Base-by-base conservation (phyloP, 2,329 filamentous ascomycete species). In the Dothideomycetes sp. region DNA sequence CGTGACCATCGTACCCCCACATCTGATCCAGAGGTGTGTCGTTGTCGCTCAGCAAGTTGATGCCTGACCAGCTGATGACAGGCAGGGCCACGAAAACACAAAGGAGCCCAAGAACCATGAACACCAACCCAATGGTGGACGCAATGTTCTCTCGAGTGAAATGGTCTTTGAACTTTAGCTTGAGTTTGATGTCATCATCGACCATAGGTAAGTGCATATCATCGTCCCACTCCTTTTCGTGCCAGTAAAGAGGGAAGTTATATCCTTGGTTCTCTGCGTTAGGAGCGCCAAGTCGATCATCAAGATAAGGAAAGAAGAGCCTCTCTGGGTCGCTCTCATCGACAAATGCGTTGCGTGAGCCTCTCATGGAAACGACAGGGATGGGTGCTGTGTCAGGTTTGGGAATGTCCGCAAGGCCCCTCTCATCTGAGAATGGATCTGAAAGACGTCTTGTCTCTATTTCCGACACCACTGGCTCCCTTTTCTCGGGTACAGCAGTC, bases 201-300 rank as follows among this genome's bases (percentile, higher is more conserved):
- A 65, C 64, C 33, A 59, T 57, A 8, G 72, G 71, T 59, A 70
- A 68, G 44, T 75, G 71, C 55, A 73, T 63, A 18, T 68, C 65
- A 46, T 75, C 72, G 46, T 75, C 72, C 18, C 63, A 62, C 50
- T 75, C 72, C 33, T 65, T 60, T 45, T 72, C 63, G 45, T 73
- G 64, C 11, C 60, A 57, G 47, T 70, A 69, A 15, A 74, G 50
- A 4, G 69, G 64, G 50, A 67, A 68, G 1, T 49, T 51, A 44
- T 58, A 58, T 16, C 62, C 60, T 17, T 60, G 63, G 24, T 60
- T 57, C 41, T 67, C 66, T 16, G 64, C 52, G 48, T 55, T 59
- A 1, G 68, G 66, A 7, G 63, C 64, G 13, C 56, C 60, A 10
- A 73, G 52, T 22, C 67, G 58, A 48, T 73, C 68, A 49, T 73